Evolutionary conservation across 257 asterid genomes (phyloP).

Genomic region (Ilex asprella): DNA sequence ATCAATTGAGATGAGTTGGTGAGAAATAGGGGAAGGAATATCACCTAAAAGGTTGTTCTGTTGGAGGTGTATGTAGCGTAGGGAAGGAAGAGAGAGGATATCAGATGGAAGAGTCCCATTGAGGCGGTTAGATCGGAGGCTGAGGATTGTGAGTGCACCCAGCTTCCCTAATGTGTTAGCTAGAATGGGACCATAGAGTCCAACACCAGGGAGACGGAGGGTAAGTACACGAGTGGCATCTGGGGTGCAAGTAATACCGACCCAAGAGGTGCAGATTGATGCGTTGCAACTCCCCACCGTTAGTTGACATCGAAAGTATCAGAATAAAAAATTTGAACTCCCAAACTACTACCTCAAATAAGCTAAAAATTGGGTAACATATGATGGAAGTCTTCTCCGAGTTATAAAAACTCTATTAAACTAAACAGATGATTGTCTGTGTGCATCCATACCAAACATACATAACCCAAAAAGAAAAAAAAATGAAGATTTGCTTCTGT

Average conservation of each 20-base stretch:
- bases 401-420: no score
- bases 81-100: conserved; percentile 54
- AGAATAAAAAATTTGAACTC: no score
- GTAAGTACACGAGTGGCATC: conserved; percentile 37
- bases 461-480: no score
- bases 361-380: no score
- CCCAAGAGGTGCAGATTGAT: conserved; percentile 52
- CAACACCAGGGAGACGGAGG: conserved; percentile 65
- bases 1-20: conserved; percentile 44
- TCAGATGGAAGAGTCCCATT: conserved; percentile 56
- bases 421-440: no score
- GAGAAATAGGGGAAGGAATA: conserved; percentile 44
- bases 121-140: conserved; percentile 57
- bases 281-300: conserved; percentile 29
- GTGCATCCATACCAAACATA: no score
- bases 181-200: conserved; percentile 63
- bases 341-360: no score
- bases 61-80: conserved; percentile 58
- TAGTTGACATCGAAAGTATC: no score
- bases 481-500: no score
- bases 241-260: conserved; percentile 53
- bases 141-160: conserved; percentile 53
- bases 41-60: conserved; percentile 46
- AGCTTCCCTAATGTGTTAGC: conserved; percentile 53
- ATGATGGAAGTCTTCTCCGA: no score